Percentiles rank a stretch among this genome's conserved stretches.
Evolutionary conservation across 2,329 filamentous ascomycete species (phyloP).

Genomic region (Trichoderma atrobrunneum): DNA sequence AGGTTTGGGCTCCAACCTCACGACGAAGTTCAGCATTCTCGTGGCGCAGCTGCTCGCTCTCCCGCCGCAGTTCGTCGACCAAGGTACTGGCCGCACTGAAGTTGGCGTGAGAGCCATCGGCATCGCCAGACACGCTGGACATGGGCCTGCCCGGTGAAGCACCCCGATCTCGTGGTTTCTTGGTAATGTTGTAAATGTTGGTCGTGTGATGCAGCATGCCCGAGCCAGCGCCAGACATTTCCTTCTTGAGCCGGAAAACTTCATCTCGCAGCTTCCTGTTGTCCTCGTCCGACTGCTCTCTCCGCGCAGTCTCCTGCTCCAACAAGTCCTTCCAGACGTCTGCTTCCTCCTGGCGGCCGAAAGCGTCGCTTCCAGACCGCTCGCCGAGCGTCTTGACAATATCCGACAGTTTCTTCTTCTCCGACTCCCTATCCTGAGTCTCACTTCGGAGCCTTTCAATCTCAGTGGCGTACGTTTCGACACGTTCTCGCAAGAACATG

Average conservation of each 20-base stretch:
- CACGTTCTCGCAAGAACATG: slow-evolving; percentile 75
- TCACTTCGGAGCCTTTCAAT: slow-evolving; percentile 81
- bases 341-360: slow-evolving; percentile 59
- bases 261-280: slow-evolving; percentile 82
- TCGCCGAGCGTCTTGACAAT: slow-evolving; percentile 60
- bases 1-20: slow-evolving; percentile 92
- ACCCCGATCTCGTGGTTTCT: slow-evolving; percentile 45
- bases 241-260: slow-evolving; percentile 67
- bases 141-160: slow-evolving; percentile 50
- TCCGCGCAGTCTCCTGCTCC: slow-evolving; percentile 83
- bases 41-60: slow-evolving; percentile 74
- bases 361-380: slow-evolving; percentile 49
- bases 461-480: slow-evolving; percentile 79
- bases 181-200: slow-evolving; percentile 65
- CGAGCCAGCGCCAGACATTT: slow-evolving; percentile 38
- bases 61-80: slow-evolving; percentile 69
- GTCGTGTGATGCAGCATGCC: slow-evolving; percentile 55
- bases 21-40: slow-evolving; percentile 90
- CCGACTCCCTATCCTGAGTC: slow-evolving; percentile 72
- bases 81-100: slow-evolving; percentile 63
- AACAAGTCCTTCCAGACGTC: slow-evolving; percentile 95
- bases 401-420: slow-evolving; percentile 83
- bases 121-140: slow-evolving; percentile 49
- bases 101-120: slow-evolving; percentile 50
- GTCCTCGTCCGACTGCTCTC: slow-evolving; percentile 89